phyloP scores from a whole-genome alignment of 2,329 filamentous ascomycete species.

The Calonectria naviculata region DNA sequence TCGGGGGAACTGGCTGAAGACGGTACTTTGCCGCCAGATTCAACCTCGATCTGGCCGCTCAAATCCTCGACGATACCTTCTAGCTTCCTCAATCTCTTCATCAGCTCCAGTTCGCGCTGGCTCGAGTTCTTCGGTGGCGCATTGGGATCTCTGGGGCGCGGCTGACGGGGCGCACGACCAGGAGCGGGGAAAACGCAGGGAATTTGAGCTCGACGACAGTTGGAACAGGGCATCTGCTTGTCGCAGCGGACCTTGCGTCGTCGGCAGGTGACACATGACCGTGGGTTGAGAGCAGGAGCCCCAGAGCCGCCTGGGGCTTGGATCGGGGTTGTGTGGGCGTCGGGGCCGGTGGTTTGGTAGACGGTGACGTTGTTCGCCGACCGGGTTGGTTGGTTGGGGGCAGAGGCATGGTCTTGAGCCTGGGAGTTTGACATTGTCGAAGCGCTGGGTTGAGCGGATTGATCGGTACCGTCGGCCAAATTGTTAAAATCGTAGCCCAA shows the following conservation, averaged over 20 bases:
- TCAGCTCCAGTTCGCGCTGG: conserved; percentile 74
- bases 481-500: conserved; percentile 40
- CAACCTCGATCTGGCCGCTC: conserved; percentile 72
- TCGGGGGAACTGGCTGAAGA: conserved; percentile 47
- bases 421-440: conserved; percentile 38
- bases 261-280: conserved; percentile 62
- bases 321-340: conserved; percentile 51
- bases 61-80: conserved; percentile 81
- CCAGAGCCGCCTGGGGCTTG: conserved; percentile 46
- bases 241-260: conserved; percentile 80
- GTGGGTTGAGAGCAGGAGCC: conserved; percentile 55
- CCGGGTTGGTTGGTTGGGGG: conserved; percentile 30
- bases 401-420: conserved; percentile 20
- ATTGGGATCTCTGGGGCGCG: conserved; percentile 73
- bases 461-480: conserved; percentile 33
- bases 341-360: conserved; percentile 53
- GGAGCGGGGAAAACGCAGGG: conserved; percentile 81
- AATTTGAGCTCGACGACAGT: conserved; percentile 77
- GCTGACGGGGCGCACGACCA: conserved; percentile 76
- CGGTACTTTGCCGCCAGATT: conserved; percentile 48
- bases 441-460: conserved; percentile 31
- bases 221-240: conserved; percentile 81
- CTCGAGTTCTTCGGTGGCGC: conserved; percentile 68
- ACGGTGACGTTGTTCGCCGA: conserved; percentile 49
- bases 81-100: conserved; percentile 77